A percentile compares a stretch with the other conserved stretches of the same genome.
Conservation (phyloP, 2,329 filamentous ascomycete species). For the Aspergillus brunneoviolaceus region DNA sequence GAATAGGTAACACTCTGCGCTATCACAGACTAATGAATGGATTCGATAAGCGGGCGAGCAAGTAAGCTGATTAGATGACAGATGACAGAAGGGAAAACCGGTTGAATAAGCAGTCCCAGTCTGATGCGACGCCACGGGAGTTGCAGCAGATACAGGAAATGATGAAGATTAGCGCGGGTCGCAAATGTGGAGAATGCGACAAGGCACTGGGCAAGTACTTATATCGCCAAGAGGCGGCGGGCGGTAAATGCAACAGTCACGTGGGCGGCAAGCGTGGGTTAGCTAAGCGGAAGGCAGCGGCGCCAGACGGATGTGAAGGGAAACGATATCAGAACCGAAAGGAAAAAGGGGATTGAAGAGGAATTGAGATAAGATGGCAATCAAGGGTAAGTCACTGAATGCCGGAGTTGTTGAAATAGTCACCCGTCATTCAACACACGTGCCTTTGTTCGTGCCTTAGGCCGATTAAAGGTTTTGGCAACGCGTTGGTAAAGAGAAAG, state of each 20-base stretch:
- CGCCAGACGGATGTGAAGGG: slow-evolving; percentile 12
- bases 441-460: slow-evolving; percentile 18
- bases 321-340: slow-evolving; percentile 9
- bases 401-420: slow-evolving; percentile 15
- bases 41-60: slow-evolving; percentile 26
- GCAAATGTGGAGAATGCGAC: slow-evolving; percentile 42
- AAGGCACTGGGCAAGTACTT: slow-evolving; percentile 33
- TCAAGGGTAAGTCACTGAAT: slow-evolving; percentile 17
- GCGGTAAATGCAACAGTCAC: slow-evolving; percentile 29
- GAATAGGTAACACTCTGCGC: slow-evolving; percentile 35
- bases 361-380: slow-evolving; percentile 13
- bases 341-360: slow-evolving; percentile 11
- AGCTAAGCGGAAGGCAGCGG: slow-evolving; percentile 25
- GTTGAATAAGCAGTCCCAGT: slow-evolving; percentile 19
- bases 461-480: slow-evolving; percentile 2
- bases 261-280: slow-evolving; percentile 31
- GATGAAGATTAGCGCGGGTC: slow-evolving; percentile 27
- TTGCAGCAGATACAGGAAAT: slow-evolving; percentile 26
- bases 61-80: slow-evolving; percentile 30
- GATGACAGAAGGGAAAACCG: slow-evolving; percentile 21
- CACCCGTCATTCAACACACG: slow-evolving; percentile 14
- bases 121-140: slow-evolving; percentile 20
- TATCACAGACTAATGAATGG: slow-evolving; percentile 33
- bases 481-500: not conserved
- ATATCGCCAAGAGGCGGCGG: slow-evolving; percentile 45